phyloP scores from a whole-genome alignment of 106 monocot species.

The Allium fistulosum region DNA sequence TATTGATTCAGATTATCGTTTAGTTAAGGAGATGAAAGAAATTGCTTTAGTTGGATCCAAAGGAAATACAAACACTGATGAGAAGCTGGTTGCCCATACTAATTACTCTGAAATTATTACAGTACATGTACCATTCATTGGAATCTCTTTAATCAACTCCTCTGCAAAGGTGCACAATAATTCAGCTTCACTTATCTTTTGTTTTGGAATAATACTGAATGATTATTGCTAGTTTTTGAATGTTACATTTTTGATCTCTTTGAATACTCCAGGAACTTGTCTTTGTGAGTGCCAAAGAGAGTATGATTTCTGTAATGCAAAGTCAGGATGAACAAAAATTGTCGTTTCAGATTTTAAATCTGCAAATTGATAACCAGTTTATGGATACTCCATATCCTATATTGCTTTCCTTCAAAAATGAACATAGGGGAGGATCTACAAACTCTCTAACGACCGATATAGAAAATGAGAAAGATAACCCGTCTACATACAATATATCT shows the following conservation, averaged over 20 bases:
- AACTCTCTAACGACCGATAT: constrained; percentile 20
- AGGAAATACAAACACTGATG: constrained; percentile 31
- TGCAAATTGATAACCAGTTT: constrained; percentile 94
- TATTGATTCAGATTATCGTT: constrained; percentile 74
- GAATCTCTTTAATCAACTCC: constrained; percentile 78
- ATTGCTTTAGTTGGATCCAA: constrained; percentile 34
- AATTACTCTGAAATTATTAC: constrained; percentile 46
- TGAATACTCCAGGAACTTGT: constrained; percentile 60
- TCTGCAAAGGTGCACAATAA: constrained; percentile 63
- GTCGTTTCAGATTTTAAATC: constrained; percentile 46
- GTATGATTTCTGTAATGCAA: constrained; percentile 46
- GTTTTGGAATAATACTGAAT: background rate
- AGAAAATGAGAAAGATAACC: constrained; percentile 20
- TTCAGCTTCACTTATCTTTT: background rate
- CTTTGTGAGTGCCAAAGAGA: constrained; percentile 63
- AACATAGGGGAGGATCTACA: constrained; percentile 23
- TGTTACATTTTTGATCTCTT: background rate
- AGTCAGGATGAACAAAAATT: constrained; percentile 76
- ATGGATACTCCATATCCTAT: constrained; percentile 62
- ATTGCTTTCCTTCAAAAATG: constrained; percentile 58
- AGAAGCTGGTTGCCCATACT: constrained; percentile 28
- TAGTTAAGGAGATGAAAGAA: constrained; percentile 46
- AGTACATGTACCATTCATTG: constrained; percentile 64
- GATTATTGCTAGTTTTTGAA: background rate
- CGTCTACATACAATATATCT: constrained; percentile 10